Evolutionary conservation across 1,284 basidiomycete species (phyloP), one percentile per base, ranked within the genome.

Genomic region (Tetrapyrgos nigripes): DNA sequence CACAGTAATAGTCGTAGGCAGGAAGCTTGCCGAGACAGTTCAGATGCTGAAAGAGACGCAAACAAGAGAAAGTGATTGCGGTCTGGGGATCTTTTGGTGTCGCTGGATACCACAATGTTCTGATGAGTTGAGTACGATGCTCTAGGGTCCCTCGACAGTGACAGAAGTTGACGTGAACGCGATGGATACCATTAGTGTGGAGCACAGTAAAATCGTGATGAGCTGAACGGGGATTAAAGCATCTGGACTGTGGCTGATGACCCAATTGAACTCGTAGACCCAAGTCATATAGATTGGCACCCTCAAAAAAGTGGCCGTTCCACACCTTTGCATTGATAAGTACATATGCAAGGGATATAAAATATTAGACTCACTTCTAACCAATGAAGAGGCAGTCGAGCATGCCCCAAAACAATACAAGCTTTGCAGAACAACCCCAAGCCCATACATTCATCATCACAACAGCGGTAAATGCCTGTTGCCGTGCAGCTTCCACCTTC

Each of bases 1-100:
- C 24, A 23, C 49, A 56, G 4, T 45, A 35, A 37, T 65, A 68
- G 28, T 68, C 62, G 17, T 37, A 45, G 1, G 57, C 26, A 21
- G 45, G 3, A 13, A 45, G 33, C 17, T 58, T 33, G 5, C 37
- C 60, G 11, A 61, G 62, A 1, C 63, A 33, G 21, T 61, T 64
- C 0, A 64, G 47, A 5, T 44, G 47, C 26, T 66, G 64, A 31
- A 66, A 64, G 4, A 55, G 43, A 1, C 53, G 19, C 9, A 68
- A 28, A 2, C 59, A 8, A 4, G 26, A 33, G 1, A 67, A 46
- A 0, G 66, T 63, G 3, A 58, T 50, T 0, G 29, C 37, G 3
- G 62, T 53, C 11, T 51, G 26, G 2, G 58, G 64, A 8, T 53
- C 28, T 24, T 58, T 50, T 4, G 17, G 14, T 1, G 60, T 58